Percentiles rank a stretch among this genome's conserved stretches.
Conservation (phyloP, 257 asterid species). For the Plantago major region DNA sequence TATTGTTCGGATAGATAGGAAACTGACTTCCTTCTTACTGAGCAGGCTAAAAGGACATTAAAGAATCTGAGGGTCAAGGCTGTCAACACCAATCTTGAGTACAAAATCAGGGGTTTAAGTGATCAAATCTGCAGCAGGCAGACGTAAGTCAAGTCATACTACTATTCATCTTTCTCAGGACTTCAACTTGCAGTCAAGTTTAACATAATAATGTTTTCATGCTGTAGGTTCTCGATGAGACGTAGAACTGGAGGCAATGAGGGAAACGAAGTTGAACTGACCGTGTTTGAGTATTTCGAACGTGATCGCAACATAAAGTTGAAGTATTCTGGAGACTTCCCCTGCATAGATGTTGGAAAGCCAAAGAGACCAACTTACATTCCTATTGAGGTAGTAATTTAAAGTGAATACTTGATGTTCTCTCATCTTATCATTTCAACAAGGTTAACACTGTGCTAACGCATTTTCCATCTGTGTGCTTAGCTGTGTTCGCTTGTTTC, state of each 20-base stretch:
- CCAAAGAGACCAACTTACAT: constrained; percentile 57
- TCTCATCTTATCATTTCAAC: background rate
- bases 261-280: constrained; percentile 27
- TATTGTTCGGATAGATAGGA: background rate
- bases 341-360: constrained; percentile 67
- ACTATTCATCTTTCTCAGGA: too few relatives aligned
- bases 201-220: background rate
- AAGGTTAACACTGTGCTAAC: background rate
- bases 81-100: constrained; percentile 38
- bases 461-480: constrained; percentile 5
- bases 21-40: constrained; percentile 8
- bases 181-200: too few relatives aligned
- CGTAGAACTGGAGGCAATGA: constrained; percentile 33
- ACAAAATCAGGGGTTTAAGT: constrained; percentile 60
- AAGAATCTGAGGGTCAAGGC: constrained; percentile 52
- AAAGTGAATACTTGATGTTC: background rate
- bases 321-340: constrained; percentile 38
- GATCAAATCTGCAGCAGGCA: constrained; percentile 48
- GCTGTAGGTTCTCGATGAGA: constrained; percentile 42
- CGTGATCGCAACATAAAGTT: constrained; percentile 29
- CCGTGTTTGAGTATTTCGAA: constrained; percentile 57
- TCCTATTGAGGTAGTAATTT: constrained; percentile 52
- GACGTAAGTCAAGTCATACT: constrained; percentile 27
- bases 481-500: constrained; percentile 63
- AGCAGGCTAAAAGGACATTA: constrained; percentile 56